A percentile compares a stretch with the other conserved stretches of the same genome.
phyloP scores from a whole-genome alignment of 192 early-diverging fungal species.

The Geranomyces variabilis region DNA sequence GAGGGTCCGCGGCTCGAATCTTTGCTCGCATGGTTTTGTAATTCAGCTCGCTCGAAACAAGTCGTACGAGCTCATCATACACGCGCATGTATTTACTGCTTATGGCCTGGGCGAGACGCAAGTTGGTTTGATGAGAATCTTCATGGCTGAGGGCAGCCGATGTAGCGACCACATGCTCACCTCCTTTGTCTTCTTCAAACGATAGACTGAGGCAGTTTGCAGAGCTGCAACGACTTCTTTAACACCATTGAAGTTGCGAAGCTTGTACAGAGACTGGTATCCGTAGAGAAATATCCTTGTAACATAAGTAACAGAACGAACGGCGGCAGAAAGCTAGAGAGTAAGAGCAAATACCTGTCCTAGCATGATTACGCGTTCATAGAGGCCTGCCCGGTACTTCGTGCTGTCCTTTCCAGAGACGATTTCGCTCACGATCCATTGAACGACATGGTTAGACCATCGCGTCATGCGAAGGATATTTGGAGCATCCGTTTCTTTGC shows the following conservation, averaged over 20 bases:
- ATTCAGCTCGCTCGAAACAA: conserved; percentile 58
- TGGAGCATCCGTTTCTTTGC: conserved; percentile 57
- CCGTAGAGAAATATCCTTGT: too few species aligned
- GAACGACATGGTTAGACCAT: conserved; percentile 62
- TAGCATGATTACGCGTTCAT: conserved; percentile 50
- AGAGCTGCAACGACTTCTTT: conserved; percentile 62
- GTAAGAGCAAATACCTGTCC: conserved; percentile 40
- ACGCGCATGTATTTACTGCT: conserved; percentile 49
- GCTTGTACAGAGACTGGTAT: conserved; percentile 35
- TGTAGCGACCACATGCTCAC: conserved; percentile 12
- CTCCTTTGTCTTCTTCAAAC: conserved; percentile 60
- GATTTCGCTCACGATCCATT: conserved; percentile 62
- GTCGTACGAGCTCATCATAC: conserved; percentile 49
- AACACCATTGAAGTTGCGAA: conserved; percentile 65
- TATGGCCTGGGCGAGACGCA: conserved; percentile 20
- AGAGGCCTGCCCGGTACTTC: conserved; percentile 46
- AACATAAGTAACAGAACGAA: neutral
- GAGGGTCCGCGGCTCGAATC: conserved; percentile 54
- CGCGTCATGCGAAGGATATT: conserved; percentile 58
- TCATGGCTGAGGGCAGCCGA: too few species aligned
- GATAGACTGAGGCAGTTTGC: conserved; percentile 54
- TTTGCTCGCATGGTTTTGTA: conserved; percentile 57
- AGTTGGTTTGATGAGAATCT: too few species aligned
- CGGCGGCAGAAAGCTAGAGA: neutral
- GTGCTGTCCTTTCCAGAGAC: conserved; percentile 49